Evolutionary conservation across 257 asterid species (phyloP).

Genomic region (Ligustrum vulgare): DNA sequence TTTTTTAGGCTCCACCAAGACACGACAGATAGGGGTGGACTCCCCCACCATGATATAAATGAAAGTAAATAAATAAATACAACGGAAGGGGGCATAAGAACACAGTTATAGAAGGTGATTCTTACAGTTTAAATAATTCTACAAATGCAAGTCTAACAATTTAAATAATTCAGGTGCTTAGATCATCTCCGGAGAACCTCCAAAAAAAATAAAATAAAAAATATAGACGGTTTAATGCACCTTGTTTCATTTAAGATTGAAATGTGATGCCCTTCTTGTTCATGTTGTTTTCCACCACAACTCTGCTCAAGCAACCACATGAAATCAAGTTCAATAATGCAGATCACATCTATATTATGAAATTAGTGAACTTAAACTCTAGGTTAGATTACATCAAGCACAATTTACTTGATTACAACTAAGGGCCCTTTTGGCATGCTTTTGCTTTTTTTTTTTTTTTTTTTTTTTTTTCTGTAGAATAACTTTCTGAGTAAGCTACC

Average conservation of each 20-base stretch:
- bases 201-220: neutral
- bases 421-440: neutral
- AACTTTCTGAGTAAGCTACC: too few relatives aligned
- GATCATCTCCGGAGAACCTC: neutral
- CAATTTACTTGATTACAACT: neutral
- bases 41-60: too few relatives aligned
- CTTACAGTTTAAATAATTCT: neutral
- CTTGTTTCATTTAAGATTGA: constrained; percentile 70
- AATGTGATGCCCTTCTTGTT: constrained; percentile 40
- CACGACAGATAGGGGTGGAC: too few relatives aligned
- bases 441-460: too few relatives aligned
- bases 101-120: neutral
- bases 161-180: neutral
- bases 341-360: constrained; percentile 10
- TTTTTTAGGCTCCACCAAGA: too few relatives aligned
- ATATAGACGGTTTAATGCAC: constrained; percentile 30
- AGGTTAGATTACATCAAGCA: neutral
- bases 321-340: constrained; percentile 27
- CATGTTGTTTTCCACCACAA: constrained; percentile 41
- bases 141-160: neutral
- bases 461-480: too few relatives aligned
- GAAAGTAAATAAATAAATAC: too few relatives aligned
- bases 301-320: constrained; percentile 43
- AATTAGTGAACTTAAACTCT: constrained; percentile 14
- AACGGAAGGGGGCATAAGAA: neutral